These are phyloP conservation scores for Gillenia trifoliata DNA, from an alignment of 306 rosid genomes.

Conservation along the genomic window DNA sequence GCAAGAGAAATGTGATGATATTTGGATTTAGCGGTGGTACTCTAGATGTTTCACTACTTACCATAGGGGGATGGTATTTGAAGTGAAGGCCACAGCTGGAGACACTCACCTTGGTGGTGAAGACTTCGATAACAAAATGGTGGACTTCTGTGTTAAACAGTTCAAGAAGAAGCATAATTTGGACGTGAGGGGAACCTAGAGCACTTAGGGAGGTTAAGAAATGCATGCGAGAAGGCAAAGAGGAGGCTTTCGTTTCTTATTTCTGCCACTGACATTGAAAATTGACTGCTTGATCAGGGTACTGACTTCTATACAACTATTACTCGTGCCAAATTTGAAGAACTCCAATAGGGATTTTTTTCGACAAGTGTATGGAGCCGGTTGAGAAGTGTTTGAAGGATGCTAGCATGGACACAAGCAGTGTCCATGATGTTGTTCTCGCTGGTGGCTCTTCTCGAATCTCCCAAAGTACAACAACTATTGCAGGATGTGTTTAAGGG, in stretches of 20 bases:
- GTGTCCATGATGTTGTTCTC: background rate
- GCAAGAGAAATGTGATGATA: constrained; percentile 10
- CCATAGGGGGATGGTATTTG: background rate
- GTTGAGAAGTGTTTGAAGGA: background rate
- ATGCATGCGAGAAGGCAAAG: constrained; percentile 11
- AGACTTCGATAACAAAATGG: constrained; percentile 30
- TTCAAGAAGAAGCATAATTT: constrained; percentile 10
- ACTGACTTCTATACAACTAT: background rate
- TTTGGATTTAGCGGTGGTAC: constrained; percentile 16
- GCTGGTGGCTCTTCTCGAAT: background rate
- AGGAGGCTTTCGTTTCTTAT: constrained; percentile 4
- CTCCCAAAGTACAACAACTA: background rate
- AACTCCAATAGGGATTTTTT: background rate
- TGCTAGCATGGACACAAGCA: background rate
- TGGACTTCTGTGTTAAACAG: constrained; percentile 3
- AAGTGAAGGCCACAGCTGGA: constrained; percentile 24
- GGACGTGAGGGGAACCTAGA: constrained; percentile 15
- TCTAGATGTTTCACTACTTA: constrained; percentile 11
- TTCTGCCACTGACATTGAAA: background rate
- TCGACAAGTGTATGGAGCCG: background rate
- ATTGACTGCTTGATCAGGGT: background rate
- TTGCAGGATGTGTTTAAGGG: background rate
- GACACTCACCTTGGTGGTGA: constrained; percentile 33
- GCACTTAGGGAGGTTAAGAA: background rate
- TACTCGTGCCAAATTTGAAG: background rate